These are phyloP conservation scores for Penicilliopsis zonata DNA, from an alignment of 495 filamentous ascomycete species.

Conservation along the genomic window DNA sequence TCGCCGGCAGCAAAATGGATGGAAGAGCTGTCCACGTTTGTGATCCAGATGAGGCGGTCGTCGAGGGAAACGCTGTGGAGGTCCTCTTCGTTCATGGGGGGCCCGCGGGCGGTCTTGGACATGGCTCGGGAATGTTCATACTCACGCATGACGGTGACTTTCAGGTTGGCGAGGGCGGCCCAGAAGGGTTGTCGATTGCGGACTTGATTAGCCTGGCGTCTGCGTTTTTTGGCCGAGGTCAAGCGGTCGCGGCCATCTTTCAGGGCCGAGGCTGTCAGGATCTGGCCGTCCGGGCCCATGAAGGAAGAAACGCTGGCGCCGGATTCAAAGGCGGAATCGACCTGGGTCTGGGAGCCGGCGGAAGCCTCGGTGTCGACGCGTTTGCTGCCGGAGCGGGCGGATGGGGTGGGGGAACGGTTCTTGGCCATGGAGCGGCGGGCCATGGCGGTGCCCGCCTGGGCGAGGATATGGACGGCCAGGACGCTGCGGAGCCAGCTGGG, in stretches of 20 bases:
- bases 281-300: conserved; percentile 39
- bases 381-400: conserved; percentile 30
- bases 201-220: conserved; percentile 80
- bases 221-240: conserved; percentile 63
- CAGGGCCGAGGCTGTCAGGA: conserved; percentile 28
- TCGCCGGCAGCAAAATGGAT: conserved; percentile 72
- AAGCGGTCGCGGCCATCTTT: conserved; percentile 45
- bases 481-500: conserved; percentile 47
- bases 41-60: conserved; percentile 77
- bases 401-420: conserved; percentile 32
- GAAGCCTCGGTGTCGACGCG: conserved; percentile 47
- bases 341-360: conserved; percentile 33
- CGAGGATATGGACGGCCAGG: conserved; percentile 79
- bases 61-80: conserved; percentile 72
- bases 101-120: conserved; percentile 52
- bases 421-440: conserved; percentile 40
- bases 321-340: conserved; percentile 33
- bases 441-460: conserved; percentile 55
- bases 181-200: conserved; percentile 85
- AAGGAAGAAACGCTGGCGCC: conserved; percentile 34
- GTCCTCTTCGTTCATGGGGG: conserved; percentile 69
- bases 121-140: conserved; percentile 76
- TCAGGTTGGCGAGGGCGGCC: conserved; percentile 88
- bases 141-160: conserved; percentile 87
- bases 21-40: conserved; percentile 66